phyloP scores from a whole-genome alignment of 1,284 basidiomycete species.

The Kwoniella shivajii region DNA sequence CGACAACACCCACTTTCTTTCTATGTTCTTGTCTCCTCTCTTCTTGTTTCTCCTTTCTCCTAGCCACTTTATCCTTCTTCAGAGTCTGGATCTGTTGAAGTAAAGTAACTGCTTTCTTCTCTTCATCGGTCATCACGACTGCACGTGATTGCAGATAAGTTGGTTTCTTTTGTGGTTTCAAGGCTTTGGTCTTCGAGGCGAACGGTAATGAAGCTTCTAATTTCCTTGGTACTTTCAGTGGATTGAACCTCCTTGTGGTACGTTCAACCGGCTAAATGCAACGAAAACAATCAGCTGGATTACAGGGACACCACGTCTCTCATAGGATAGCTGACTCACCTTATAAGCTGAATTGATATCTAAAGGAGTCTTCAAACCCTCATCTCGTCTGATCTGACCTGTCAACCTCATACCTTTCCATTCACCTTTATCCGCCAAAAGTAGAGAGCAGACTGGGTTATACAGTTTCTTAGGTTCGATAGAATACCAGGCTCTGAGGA shows the following conservation, averaged over 20 bases:
- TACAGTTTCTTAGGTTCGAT: conserved; percentile 94
- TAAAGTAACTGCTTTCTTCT: conserved; percentile 87
- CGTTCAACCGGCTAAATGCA: conserved; percentile 65
- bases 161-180: conserved; percentile 69
- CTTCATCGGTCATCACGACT: conserved; percentile 91
- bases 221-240: conserved; percentile 83
- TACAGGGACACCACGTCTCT: neutral
- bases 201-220: conserved; percentile 88
- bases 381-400: conserved; percentile 83
- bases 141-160: conserved; percentile 92
- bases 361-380: conserved; percentile 79
- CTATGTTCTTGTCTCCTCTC: conserved; percentile 63
- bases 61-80: conserved; percentile 78
- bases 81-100: conserved; percentile 94
- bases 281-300: conserved; percentile 4
- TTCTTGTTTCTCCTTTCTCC: conserved; percentile 79
- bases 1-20: conserved; percentile 72
- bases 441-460: conserved; percentile 91
- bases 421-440: conserved; percentile 72
- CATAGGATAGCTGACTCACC: conserved; percentile 40
- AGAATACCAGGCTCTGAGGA: conserved; percentile 95
- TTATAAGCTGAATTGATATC: conserved; percentile 88
- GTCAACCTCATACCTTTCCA: conserved; percentile 97
- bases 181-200: conserved; percentile 85
- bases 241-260: conserved; percentile 82